These are phyloP conservation scores for Sporothrix sp. DNA, from an alignment of 2,329 filamentous ascomycete species.

Conservation along the genomic window DNA sequence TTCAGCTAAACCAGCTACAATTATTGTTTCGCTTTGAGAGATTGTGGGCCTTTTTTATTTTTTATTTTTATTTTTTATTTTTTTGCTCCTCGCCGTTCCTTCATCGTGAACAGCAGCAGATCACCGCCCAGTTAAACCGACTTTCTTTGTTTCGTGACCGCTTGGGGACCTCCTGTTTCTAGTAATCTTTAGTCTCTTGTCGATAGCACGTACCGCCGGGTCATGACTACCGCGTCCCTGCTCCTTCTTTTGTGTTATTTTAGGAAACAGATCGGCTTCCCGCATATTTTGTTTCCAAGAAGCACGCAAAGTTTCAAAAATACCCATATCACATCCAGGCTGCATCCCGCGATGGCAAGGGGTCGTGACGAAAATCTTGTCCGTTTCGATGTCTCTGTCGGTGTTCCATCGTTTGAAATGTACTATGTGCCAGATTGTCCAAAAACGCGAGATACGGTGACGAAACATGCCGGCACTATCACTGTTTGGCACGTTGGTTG, in stretches of 20 bases:
- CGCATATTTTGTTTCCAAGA: constrained; percentile 2
- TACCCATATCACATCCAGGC: not conserved
- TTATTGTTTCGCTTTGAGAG: constrained; percentile 6
- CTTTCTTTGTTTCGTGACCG: too few relatives aligned
- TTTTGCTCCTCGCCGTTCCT: not conserved
- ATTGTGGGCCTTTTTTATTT: not conserved
- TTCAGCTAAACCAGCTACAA: constrained; percentile 3
- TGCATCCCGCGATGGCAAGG: not conserved
- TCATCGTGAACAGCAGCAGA: not conserved
- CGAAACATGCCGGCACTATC: not conserved
- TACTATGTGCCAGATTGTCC: too few relatives aligned
- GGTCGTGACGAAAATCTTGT: not conserved
- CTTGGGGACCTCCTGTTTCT: too few relatives aligned
- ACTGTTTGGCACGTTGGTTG: too few relatives aligned
- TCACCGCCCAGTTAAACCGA: constrained; percentile 2
- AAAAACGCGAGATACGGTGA: not conserved
- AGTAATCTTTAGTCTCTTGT: too few relatives aligned
- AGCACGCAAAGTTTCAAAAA: constrained; percentile 1
- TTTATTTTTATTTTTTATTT: not conserved
- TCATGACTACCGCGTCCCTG: too few relatives aligned
- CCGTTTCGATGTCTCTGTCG: not conserved
- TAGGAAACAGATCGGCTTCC: not conserved
- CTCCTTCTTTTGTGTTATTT: not conserved
- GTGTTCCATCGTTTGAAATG: not conserved
- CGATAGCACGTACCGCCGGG: too few relatives aligned